These are phyloP conservation scores for Selaginella tamariscina DNA, from an alignment of 75 land plant species.

Conservation along the genomic window DNA sequence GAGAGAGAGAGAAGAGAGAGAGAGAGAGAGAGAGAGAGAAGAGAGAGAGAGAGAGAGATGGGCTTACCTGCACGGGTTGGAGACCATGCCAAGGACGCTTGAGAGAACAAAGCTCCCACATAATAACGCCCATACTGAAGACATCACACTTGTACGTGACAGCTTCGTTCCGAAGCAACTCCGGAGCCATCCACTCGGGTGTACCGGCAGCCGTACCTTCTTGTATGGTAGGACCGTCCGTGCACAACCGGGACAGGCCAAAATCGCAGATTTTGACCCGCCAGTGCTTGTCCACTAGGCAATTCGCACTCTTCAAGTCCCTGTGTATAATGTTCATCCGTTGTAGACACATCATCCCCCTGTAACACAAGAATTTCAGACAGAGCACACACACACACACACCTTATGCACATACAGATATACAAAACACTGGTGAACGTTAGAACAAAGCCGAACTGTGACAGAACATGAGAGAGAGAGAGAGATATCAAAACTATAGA, in stretches of 20 bases:
- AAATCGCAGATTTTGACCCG: conserved; percentile 91
- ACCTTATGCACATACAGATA: no score
- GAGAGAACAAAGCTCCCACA: conserved; percentile 92
- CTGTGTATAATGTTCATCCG: conserved; percentile 92
- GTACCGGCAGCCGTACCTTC: conserved; percentile 83
- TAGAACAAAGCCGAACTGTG: no score
- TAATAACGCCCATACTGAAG: conserved; percentile 86
- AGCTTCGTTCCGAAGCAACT: conserved; percentile 82
- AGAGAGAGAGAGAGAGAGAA: no score
- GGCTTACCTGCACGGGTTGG: conserved; percentile 57
- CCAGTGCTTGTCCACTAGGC: conserved; percentile 90
- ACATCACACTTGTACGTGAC: conserved; percentile 95
- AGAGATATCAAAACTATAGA: no score
- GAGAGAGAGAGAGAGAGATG: background rate
- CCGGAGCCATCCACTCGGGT: conserved; percentile 99
- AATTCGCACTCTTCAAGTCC: conserved; percentile 91
- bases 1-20: no score
- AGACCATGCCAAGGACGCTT: conserved; percentile 88
- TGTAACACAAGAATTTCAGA: no score
- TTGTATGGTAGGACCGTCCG: conserved; percentile 36
- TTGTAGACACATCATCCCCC: conserved; percentile 96
- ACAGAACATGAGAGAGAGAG: no score
- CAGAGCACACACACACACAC: no score
- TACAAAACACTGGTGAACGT: no score
- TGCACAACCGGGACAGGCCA: conserved; percentile 70